Percentiles rank a stretch among this genome's conserved stretches.
phyloP scores from a whole-genome alignment of 2,329 filamentous ascomycete species.

The Penicillium concentricum region DNA sequence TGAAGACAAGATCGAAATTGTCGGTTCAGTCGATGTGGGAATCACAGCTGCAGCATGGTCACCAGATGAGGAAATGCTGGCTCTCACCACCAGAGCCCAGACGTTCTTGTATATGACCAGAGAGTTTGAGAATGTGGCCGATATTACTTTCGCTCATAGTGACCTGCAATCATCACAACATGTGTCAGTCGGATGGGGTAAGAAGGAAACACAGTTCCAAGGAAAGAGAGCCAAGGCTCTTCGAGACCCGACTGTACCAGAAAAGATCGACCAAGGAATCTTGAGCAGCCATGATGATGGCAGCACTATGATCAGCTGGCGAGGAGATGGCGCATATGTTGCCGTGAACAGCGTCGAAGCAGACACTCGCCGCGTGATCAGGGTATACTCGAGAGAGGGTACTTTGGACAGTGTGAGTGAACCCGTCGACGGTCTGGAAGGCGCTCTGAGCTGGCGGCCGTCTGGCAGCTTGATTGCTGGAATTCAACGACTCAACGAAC shows the following conservation, averaged over 20 bases:
- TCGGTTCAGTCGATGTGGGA: slow-evolving; percentile 89
- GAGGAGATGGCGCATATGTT: slow-evolving; percentile 88
- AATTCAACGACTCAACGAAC: slow-evolving; percentile 68
- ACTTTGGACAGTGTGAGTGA: slow-evolving; percentile 90
- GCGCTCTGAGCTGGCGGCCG: slow-evolving; percentile 84
- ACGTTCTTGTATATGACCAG: slow-evolving; percentile 91
- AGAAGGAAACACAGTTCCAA: slow-evolving; percentile 96
- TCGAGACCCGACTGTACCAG: slow-evolving; percentile 90
- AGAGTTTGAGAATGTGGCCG: slow-evolving; percentile 79
- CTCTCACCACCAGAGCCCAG: slow-evolving; percentile 74
- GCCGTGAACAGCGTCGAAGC: slow-evolving; percentile 78
- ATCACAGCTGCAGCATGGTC: slow-evolving; percentile 91
- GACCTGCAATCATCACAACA: slow-evolving; percentile 87
- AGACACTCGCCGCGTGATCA: slow-evolving; percentile 70
- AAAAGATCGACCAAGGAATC: slow-evolving; percentile 81
- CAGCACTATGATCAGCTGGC: slow-evolving; percentile 77
- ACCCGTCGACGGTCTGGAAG: slow-evolving; percentile 88
- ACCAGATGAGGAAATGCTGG: slow-evolving; percentile 87
- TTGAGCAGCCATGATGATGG: slow-evolving; percentile 73
- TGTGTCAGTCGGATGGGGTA: slow-evolving; percentile 97
- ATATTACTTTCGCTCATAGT: slow-evolving; percentile 68
- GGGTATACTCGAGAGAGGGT: slow-evolving; percentile 88
- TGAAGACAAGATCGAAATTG: slow-evolving; percentile 85
- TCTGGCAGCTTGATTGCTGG: slow-evolving; percentile 87
- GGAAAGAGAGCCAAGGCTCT: slow-evolving; percentile 83